A percentile compares a stretch with the other conserved stretches of the same genome.
These are phyloP conservation scores for Teunomyces atbi DNA, from an alignment of 805 yeast genomes.

Conservation along the genomic window DNA sequence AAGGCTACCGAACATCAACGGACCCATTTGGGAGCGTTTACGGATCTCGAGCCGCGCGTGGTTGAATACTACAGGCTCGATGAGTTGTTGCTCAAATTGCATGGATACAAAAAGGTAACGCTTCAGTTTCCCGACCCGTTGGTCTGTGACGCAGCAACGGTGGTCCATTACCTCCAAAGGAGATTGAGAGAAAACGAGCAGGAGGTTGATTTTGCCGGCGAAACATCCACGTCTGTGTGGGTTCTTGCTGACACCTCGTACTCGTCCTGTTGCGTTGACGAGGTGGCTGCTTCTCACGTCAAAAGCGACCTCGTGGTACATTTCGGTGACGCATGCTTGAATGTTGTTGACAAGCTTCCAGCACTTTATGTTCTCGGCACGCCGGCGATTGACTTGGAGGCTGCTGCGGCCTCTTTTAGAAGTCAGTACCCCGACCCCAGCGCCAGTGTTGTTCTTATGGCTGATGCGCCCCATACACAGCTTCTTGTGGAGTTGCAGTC, in stretches of 20 bases:
- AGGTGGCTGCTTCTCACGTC: slow-evolving; percentile 94
- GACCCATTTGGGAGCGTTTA: slow-evolving; percentile 18
- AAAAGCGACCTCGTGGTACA: slow-evolving; percentile 82
- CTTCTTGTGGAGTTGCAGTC: slow-evolving; percentile 40
- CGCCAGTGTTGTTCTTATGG: slow-evolving; percentile 60
- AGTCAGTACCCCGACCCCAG: slow-evolving; percentile 32
- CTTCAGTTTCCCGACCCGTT: slow-evolving; percentile 87
- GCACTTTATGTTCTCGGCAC: slow-evolving; percentile 79
- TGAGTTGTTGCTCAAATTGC: slow-evolving; percentile 43
- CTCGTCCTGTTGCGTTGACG: slow-evolving; percentile 94
- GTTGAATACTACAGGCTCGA: slow-evolving; percentile 54
- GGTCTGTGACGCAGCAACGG: slow-evolving; percentile 73
- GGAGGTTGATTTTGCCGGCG: slow-evolving; percentile 15
- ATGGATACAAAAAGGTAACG: slow-evolving; percentile 51
- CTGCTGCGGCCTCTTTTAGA: slow-evolving; percentile 39
- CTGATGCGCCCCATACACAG: slow-evolving; percentile 66
- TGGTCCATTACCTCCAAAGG: slow-evolving; percentile 54
- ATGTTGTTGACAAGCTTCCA: slow-evolving; percentile 68
- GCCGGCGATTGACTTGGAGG: slow-evolving; percentile 50
- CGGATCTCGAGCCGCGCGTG: slow-evolving; percentile 31
- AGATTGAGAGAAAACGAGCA: slow-evolving; percentile 18
- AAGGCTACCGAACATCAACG: slow-evolving; percentile 21
- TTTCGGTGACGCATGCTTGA: slow-evolving; percentile 93
- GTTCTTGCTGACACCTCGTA: slow-evolving; percentile 94
- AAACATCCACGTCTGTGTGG: slow-evolving; percentile 48